These are phyloP conservation scores for Fusarium sp. DNA, from an alignment of 2,329 filamentous ascomycete species.

Conservation along the genomic window DNA sequence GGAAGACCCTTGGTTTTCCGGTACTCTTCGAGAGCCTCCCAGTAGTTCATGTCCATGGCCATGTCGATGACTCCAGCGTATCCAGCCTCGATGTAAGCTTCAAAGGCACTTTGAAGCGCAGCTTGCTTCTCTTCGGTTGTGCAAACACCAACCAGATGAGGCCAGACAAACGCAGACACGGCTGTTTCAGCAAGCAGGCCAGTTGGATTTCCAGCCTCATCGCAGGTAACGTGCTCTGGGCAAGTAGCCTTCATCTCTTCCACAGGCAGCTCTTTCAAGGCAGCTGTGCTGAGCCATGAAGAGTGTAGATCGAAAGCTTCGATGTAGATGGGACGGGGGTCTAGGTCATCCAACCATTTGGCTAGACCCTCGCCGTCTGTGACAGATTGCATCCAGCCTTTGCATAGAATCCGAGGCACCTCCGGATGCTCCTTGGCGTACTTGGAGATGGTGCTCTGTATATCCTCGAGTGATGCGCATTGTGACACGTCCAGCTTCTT, in stretches of 20 bases:
- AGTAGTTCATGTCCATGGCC: slow-evolving; percentile 64
- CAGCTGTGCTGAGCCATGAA: slow-evolving; percentile 62
- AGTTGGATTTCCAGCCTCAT: slow-evolving; percentile 55
- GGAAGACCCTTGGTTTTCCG: slow-evolving; percentile 48
- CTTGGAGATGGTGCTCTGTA: slow-evolving; percentile 53
- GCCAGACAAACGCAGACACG: slow-evolving; percentile 60
- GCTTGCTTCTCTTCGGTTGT: slow-evolving; percentile 56
- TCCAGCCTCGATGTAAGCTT: slow-evolving; percentile 57
- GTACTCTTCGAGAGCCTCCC: slow-evolving; percentile 55
- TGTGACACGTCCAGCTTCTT: slow-evolving; percentile 57
- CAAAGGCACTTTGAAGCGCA: slow-evolving; percentile 56
- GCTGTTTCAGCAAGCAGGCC: slow-evolving; percentile 60
- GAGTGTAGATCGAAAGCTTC: slow-evolving; percentile 64
- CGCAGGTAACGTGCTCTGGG: slow-evolving; percentile 58
- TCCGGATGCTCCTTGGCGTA: slow-evolving; percentile 56
- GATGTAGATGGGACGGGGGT: slow-evolving; percentile 62
- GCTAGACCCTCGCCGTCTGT: slow-evolving; percentile 52
- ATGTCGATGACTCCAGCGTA: slow-evolving; percentile 65
- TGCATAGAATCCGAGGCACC: slow-evolving; percentile 57
- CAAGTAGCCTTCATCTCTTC: slow-evolving; percentile 54
- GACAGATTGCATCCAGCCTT: slow-evolving; percentile 61
- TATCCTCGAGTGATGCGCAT: slow-evolving; percentile 57
- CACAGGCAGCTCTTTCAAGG: slow-evolving; percentile 57
- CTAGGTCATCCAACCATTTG: slow-evolving; percentile 57
- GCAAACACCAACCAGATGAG: slow-evolving; percentile 55